Base-by-base conservation (phyloP, 257 asterid species). In the Nicotiana tomentosiformis region DNA sequence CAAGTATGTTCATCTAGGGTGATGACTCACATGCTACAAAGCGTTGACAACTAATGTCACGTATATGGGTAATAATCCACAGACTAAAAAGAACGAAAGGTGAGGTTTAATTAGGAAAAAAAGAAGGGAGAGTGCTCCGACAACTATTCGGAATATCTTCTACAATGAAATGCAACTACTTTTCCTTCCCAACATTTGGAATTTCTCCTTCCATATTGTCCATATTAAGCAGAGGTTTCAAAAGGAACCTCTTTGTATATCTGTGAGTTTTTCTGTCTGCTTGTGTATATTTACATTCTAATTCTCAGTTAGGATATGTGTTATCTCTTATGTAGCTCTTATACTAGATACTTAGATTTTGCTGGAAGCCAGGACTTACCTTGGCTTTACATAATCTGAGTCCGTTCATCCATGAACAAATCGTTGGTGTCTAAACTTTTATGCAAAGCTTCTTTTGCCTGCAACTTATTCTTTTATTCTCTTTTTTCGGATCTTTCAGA, bases 401-500 rank as follows among this genome's bases (percentile, higher is more conserved):
- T n/a, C 64, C 23, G 3, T 14, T 49, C 79, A 12, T 49, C 62
- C 39, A 23, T 74, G 62, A 49, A 5, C 0, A 2, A 74, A 74
- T 74, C 26, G 6, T 76, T 76, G 80, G 26, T 51, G 11, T 26
- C 53, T 39, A 20, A 51, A 30, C 8, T 76, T 76, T 29, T 29
- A 15, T 15, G 43, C 29, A 51, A 51, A 76, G 80, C 0, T 51
- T 76, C 26, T 4, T 76, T 76, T 51, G 26, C 80, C 16, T 26
- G 26, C 11, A 51, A 8, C 17, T 26, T 76, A 43, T 39, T 26
- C 16, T 49, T 49, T 1, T 26, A 76, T 65, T 68, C 72, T 49
- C 4, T 12, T 20, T 72, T 39, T 70, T 68, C 12, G 6, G 60
- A 80, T 85, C 18, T 87, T 81, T 81, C 86, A 96, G 99, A 84